Conservation (phyloP, 2,329 filamentous ascomycete genomes). For the Epichloe aotearoae region DNA sequence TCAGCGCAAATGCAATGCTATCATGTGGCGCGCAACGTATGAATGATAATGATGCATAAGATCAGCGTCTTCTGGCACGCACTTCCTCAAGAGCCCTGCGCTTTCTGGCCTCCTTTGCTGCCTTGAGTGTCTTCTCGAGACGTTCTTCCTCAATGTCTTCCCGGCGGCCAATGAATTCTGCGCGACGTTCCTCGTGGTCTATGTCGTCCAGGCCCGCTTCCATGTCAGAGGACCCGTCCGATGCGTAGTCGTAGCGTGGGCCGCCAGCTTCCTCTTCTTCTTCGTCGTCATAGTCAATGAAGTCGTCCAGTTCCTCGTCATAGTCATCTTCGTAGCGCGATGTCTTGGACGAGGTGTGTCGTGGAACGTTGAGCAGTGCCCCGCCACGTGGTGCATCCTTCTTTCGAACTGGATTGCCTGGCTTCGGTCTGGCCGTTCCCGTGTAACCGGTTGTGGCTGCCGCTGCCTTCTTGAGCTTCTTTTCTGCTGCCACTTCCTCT, state of each 20-base stretch:
- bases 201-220: constrained; percentile 64
- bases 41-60: not conserved
- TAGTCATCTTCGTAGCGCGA: constrained; percentile 44
- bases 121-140: constrained; percentile 47
- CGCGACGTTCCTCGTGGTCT: constrained; percentile 54
- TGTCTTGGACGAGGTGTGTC: constrained; percentile 16
- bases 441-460: constrained; percentile 51
- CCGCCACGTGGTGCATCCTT: constrained; percentile 24
- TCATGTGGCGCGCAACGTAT: not conserved
- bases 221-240: constrained; percentile 62
- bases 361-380: constrained; percentile 25
- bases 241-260: constrained; percentile 41
- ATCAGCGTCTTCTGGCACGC: constrained; percentile 17
- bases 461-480: constrained; percentile 49
- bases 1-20: not conserved
- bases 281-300: constrained; percentile 48
- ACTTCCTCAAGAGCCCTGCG: constrained; percentile 26
- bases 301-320: constrained; percentile 48
- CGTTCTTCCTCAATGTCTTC: constrained; percentile 55
- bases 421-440: constrained; percentile 48
- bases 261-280: constrained; percentile 33
- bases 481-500: constrained; percentile 25
- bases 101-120: constrained; percentile 46
- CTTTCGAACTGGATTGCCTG: constrained; percentile 21
- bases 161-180: constrained; percentile 46